phyloP scores from a whole-genome alignment of 768 basidiomycete species.

The Sarcodon aspratus region DNA sequence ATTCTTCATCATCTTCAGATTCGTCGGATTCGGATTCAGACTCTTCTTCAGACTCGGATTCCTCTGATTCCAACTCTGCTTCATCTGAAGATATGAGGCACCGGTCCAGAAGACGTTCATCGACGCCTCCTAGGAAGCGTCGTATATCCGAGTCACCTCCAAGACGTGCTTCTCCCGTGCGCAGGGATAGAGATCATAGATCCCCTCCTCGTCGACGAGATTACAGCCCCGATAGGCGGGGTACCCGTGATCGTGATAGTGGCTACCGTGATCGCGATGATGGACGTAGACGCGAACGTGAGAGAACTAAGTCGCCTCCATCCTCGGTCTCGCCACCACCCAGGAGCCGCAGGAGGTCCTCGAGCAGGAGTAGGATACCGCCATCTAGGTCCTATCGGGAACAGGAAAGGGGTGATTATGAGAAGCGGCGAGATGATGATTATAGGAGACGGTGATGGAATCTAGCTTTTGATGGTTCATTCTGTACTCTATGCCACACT shows the following conservation, averaged over 20 bases:
- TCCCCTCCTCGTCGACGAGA: constrained; percentile 8
- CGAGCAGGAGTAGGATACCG: background rate
- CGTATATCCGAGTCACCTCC: constrained; percentile 12
- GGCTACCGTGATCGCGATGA: background rate
- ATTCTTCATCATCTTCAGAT: constrained; percentile 31
- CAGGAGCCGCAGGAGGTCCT: no score
- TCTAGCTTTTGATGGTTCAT: no score
- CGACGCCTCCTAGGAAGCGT: constrained; percentile 12
- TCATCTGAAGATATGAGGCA: constrained; percentile 22
- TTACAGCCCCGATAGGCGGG: constrained; percentile 5
- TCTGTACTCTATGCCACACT: no score
- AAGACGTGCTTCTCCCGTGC: constrained; percentile 8
- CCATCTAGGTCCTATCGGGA: background rate
- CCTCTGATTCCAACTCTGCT: constrained; percentile 27
- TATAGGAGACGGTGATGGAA: background rate
- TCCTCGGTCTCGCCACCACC: background rate
- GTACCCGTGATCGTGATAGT: background rate
- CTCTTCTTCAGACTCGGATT: constrained; percentile 23
- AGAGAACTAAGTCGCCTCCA: background rate
- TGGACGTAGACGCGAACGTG: background rate
- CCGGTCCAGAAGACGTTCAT: constrained; percentile 15
- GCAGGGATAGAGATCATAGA: constrained; percentile 1
- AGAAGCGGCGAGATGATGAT: background rate
- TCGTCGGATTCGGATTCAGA: constrained; percentile 21
- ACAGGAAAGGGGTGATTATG: background rate